Evolutionary conservation across 2,329 filamentous ascomycete species (phyloP).

Genomic region (Exophiala calicioides): DNA sequence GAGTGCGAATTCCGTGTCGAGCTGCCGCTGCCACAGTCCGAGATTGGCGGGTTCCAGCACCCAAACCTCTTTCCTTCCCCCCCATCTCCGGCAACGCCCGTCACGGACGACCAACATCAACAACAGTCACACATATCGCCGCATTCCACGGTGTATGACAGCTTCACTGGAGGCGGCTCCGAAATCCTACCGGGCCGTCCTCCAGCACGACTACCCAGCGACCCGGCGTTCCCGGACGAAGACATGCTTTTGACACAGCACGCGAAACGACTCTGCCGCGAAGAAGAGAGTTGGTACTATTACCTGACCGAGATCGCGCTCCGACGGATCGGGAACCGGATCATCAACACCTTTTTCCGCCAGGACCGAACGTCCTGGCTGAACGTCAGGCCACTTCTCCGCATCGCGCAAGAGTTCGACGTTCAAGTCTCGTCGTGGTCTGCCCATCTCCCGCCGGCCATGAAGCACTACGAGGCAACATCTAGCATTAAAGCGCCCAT

Average conservation of each 20-base stretch:
- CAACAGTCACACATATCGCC: too few relatives aligned
- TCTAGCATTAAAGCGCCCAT: slow-evolving; percentile 16
- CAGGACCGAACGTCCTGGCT: slow-evolving; percentile 29
- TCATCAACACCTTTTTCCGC: slow-evolving; percentile 40
- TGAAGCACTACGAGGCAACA: slow-evolving; percentile 32
- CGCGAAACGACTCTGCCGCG: slow-evolving; percentile 26
- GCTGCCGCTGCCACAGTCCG: slow-evolving; percentile 41
- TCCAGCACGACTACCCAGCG: too few relatives aligned
- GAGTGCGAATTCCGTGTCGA: slow-evolving; percentile 46
- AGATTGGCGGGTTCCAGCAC: slow-evolving; percentile 39
- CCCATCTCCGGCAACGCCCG: slow-evolving; percentile 27
- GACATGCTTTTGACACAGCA: slow-evolving; percentile 11
- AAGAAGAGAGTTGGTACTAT: slow-evolving; percentile 48
- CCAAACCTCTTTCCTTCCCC: slow-evolving; percentile 38
- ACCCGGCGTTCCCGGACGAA: slow-evolving; percentile 9
- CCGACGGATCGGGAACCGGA: slow-evolving; percentile 45
- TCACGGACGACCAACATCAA: not conserved
- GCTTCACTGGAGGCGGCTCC: not conserved
- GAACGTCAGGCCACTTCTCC: slow-evolving; percentile 31
- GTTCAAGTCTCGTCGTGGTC: slow-evolving; percentile 33
- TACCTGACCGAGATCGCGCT: slow-evolving; percentile 48
- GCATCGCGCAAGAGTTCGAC: slow-evolving; percentile 36
- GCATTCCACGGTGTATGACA: not conserved
- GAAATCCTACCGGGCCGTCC: too few relatives aligned
- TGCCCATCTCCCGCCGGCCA: slow-evolving; percentile 33